Conservation (phyloP, 202 grass and related monocot species). For the Setaria viridis region DNA sequence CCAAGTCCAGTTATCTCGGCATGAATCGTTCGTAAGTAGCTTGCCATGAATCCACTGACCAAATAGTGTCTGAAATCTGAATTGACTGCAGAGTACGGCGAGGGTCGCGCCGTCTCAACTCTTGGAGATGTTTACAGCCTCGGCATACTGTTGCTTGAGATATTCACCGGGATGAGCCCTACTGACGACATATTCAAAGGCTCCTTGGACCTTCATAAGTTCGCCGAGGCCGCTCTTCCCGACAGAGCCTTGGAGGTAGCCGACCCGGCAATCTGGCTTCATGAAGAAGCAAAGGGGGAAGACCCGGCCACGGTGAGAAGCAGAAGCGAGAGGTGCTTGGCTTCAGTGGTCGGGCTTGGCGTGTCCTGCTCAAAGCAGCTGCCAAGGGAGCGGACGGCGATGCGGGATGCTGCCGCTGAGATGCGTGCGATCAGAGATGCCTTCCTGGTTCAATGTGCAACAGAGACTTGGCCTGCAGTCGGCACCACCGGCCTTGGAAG, state of each 20-base stretch:
- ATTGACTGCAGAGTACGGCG: slow-evolving; percentile 46
- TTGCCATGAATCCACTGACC: no score
- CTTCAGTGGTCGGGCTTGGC: slow-evolving; percentile 33
- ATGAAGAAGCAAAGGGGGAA: no score
- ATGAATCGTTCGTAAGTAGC: neutral
- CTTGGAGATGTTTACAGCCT: slow-evolving; percentile 35
- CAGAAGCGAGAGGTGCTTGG: slow-evolving; percentile 11
- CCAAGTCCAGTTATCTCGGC: neutral
- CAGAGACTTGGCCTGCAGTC: no score
- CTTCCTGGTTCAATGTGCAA: neutral
- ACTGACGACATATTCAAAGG: neutral
- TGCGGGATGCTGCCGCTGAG: slow-evolving; percentile 33
- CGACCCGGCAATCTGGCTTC: no score
- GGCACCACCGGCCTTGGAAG: no score
- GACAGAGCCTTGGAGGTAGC: no score
- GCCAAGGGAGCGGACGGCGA: slow-evolving; percentile 27
- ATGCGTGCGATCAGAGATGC: slow-evolving; percentile 45
- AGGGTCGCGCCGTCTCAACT: slow-evolving; percentile 1
- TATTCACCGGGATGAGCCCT: neutral
- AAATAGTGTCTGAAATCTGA: neutral
- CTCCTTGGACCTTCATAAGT: neutral
- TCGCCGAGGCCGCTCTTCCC: neutral
- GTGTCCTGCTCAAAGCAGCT: slow-evolving; percentile 50
- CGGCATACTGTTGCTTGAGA: neutral
- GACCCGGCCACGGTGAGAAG: neutral